Evolutionary conservation across 345 rosid genomes (phyloP), one percentile per base, ranked within the genome.

Genomic region (Arabis alpina): DNA sequence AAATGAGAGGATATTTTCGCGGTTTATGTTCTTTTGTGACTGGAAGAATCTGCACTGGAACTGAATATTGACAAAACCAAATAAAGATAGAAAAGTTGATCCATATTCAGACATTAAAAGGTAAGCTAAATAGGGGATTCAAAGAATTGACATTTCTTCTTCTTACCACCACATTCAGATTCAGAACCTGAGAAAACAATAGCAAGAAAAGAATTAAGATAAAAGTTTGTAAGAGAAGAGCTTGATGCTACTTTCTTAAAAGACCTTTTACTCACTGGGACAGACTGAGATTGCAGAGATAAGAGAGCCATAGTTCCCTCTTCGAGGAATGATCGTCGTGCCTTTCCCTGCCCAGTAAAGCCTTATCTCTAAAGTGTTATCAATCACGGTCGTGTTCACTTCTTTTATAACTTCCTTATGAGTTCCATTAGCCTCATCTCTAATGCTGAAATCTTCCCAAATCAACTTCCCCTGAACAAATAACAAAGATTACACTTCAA

Each of bases 281-380:
- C 77, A 73, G 0, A 81, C 85, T 42, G 88, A 80, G 45, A 89
- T 83, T 24, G 93, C 91, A 52, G 93, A 89, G 60, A 87, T 75
- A 24, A 89, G 76, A 70, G 96, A 83, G 30, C 92, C 92, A 61
- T 89, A 87, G 44, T 71, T 57, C 41, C 92, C 85, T 68, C 74
- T 76, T 2, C 0, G 13, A 10, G 92, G 95, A 62, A 83, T 77
- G 49, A 40, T 8, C 1, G 82, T 82, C 1, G 92, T 87, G 65
- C 92, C 95, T 82, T 76, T 85, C 39, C 95, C 95, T 6, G 86
- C 82, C 92, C 88, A 89, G 40, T 72, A 80, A 8, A 89, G 51
- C n/a, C 83, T 82, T 32, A 89, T 81, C 75, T 87, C 88, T 58
- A 89, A 64, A 30, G 70, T 79, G 49, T 74, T 37, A 71, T 77